Evolutionary conservation across 768 basidiomycete genomes (phyloP), one percentile per base, ranked within the genome.

Genomic region (Crucibulum laeve): DNA sequence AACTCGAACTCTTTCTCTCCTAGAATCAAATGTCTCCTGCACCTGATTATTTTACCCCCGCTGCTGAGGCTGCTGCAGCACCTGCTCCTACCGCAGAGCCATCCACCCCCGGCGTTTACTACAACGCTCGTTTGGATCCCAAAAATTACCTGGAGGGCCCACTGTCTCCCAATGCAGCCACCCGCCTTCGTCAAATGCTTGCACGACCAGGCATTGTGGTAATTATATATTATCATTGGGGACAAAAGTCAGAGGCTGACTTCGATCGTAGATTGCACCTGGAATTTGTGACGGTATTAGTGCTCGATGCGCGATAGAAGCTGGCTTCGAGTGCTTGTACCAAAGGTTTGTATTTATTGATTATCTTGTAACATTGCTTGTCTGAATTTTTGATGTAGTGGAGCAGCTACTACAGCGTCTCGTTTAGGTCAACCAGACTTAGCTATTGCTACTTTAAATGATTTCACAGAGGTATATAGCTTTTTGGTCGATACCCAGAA

Each of bases 261-360:
- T 23, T 38, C 14, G 15, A 15, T 1, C 28, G 8, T 34, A 86
- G 84, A 62, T 85, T 52, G 85, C 84, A 2, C 86, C 84, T n/a
- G 85, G 85, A 33, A 81, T 87, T 33, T 86, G 85, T 44, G 85
- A 87, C 44, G 85, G 84, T 39, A 88, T 90, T 54, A 86, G 83
- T 53, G 85, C 86, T 7, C 74, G 87, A 23, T 85, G 85, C 50
- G 87, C 87, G 5, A 62, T 89, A 5, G 87, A 90, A 63, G 84
- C 85, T 26, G 87, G 87, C 15, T 90, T 89, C 52, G 70, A 74
- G 19, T 88, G 86, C 51, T 48, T 88, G 44, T 90, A 89, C 59
- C 87, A 88, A 63, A 87, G 80, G 80, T 81, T 25, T 17, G 55
- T 49, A 13, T 25, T 19, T 28, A 3, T 18, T 32, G 10, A 4